Percentiles rank a stretch among this genome's conserved stretches.
These are phyloP conservation scores for Mycena epipterygia DNA, from an alignment of 768 basidiomycete species.

Conservation along the genomic window DNA sequence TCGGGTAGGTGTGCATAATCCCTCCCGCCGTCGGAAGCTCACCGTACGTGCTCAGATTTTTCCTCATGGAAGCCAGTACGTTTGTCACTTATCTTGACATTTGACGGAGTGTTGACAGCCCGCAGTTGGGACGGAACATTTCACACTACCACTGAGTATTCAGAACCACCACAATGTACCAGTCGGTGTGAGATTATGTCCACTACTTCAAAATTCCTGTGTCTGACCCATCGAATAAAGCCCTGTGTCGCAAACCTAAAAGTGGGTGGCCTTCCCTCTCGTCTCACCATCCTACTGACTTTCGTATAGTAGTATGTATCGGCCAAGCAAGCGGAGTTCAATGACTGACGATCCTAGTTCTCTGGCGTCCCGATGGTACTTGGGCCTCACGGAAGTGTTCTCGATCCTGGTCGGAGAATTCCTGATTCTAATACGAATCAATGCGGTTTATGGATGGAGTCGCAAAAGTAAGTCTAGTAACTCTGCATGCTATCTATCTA, in stretches of 20 bases:
- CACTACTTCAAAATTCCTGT: not conserved
- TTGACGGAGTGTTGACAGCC: not conserved
- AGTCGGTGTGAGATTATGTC: not conserved
- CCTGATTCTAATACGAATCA: constrained; percentile 15
- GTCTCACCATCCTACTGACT: not conserved
- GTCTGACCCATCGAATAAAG: not conserved
- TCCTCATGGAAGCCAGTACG: constrained; percentile 20
- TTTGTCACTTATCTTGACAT: not conserved
- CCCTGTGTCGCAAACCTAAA: constrained; percentile 16
- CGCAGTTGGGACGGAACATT: constrained; percentile 25
- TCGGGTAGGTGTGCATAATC: not conserved
- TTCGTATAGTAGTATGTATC: constrained; percentile 8
- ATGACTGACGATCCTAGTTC: not conserved
- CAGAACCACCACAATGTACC: not conserved
- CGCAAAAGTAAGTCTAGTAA: not conserved
- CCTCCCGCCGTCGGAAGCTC: not conserved
- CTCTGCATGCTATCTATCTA: not conserved
- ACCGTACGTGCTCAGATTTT: not conserved
- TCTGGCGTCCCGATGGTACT: constrained; percentile 8
- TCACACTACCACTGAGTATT: not conserved
- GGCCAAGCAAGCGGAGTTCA: too few species aligned
- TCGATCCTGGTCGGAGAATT: constrained; percentile 20
- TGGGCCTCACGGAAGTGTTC: constrained; percentile 16
- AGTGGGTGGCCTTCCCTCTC: not conserved
- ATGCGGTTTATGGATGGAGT: constrained; percentile 29